phyloP scores from a whole-genome alignment of 164 flowering plant species.

The Liquidambar formosana region DNA sequence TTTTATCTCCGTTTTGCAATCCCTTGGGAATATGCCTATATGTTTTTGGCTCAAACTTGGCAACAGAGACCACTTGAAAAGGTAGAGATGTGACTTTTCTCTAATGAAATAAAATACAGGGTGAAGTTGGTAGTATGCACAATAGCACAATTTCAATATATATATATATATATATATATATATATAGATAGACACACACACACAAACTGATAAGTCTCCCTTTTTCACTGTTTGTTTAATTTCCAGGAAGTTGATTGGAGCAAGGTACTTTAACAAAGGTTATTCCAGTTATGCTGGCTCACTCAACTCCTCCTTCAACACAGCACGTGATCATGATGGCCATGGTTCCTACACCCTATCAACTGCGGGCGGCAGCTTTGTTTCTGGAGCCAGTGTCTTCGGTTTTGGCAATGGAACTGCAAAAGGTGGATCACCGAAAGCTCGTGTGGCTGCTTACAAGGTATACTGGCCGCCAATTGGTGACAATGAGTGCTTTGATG shows the following conservation, averaged over 20 bases:
- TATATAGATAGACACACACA: too few species aligned
- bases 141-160: too few species aligned
- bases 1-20: too few species aligned
- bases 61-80: too few species aligned
- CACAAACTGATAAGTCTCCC: too few species aligned
- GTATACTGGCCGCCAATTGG: background rate
- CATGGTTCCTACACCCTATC: constrained; percentile 13
- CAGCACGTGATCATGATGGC: constrained; percentile 1
- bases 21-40: too few species aligned
- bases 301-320: background rate
- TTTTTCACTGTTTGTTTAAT: too few species aligned
- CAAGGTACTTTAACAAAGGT: constrained; percentile 9
- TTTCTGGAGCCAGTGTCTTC: background rate
- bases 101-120: too few species aligned
- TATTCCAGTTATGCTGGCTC: background rate
- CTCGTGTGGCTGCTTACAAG: constrained; percentile 15
- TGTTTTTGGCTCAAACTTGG: too few species aligned
- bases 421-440: constrained; percentile 12
- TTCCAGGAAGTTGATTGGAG: constrained; percentile 2
- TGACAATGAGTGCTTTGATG: background rate
- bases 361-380: constrained; percentile 10
- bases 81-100: too few species aligned
- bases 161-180: too few species aligned
- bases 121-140: too few species aligned
- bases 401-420: constrained; percentile 4